Evolutionary conservation across 345 rosid species (phyloP), one percentile per base, ranked within the genome.

Genomic region (Brassica nigra): DNA sequence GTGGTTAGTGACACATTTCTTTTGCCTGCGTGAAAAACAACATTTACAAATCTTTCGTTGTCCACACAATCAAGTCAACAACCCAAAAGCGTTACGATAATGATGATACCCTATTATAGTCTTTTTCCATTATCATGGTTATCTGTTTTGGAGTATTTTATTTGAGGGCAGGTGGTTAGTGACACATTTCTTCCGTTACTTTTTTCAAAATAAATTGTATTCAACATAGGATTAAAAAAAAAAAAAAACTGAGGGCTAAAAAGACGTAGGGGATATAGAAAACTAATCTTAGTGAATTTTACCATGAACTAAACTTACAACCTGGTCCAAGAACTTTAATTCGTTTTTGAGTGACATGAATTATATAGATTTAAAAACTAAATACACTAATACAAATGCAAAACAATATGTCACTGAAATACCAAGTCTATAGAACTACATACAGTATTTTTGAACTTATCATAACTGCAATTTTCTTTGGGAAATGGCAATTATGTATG

Each of bases 61-160:
- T 12, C 29, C 37, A 69, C 70, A 42, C 8, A 68, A 59, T 57
- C 58, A 58, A 54, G 49, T 9, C 8, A 63, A 10, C 58, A 58
- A 54, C 62, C n/a, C 8, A 63, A 10, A 57, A 37, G 31, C 33
- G 71, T n/a, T 58, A 31, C 57, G 55, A 77, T 52, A 52, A 52
- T 70, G 6, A 27, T 28, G 5, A 42, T 16, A 76, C 8, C 4
- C 30, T 57, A 57, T 29, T 30, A 18, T 44, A 39, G 9, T 62
- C 6, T 3, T 49, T 44, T 52, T n/a, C 71, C 6, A 1, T 2
- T 29, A 44, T 36, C 49, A 57, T 68, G 5, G 44, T 31, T 31
- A 47, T 18, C 31, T 27, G 33, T 42, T 75, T 36, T 12, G 4
- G 70, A 77, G 34, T 70, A 77, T 62, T 44, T 62, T 34, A 63